Percentiles rank a stretch among this genome's conserved stretches.
Conservation (phyloP, 1,284 basidiomycete species). For the Pholiota adiposa region DNA sequence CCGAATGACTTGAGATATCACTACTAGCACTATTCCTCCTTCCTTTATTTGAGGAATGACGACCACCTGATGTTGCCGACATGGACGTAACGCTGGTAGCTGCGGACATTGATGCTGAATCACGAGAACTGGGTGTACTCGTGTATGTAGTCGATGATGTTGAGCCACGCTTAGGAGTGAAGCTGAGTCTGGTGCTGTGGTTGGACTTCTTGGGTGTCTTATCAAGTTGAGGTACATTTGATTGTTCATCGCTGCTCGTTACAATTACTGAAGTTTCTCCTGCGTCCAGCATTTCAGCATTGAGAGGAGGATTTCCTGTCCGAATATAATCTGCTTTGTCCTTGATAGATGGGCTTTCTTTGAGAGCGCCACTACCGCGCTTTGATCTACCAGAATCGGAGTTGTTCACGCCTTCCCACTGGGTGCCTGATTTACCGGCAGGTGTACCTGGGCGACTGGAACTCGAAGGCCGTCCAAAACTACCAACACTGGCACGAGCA, state of each 20-base stretch:
- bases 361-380: conserved; percentile 50
- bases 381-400: conserved; percentile 52
- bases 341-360: conserved; percentile 43
- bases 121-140: conserved; percentile 77
- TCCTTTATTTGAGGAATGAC: conserved; percentile 60
- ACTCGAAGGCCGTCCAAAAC: conserved; percentile 62
- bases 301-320: conserved; percentile 40
- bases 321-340: conserved; percentile 42
- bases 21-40: conserved; percentile 85
- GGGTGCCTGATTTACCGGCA: conserved; percentile 53
- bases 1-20: conserved; percentile 79
- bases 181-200: conserved; percentile 64
- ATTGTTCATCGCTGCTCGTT: conserved; percentile 59
- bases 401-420: conserved; percentile 67
- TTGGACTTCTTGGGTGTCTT: conserved; percentile 68
- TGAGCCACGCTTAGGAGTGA: conserved; percentile 84
- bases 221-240: conserved; percentile 48
- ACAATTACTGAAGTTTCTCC: conserved; percentile 25
- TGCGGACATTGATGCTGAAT: conserved; percentile 79
- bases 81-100: conserved; percentile 79
- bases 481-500: conserved; percentile 66
- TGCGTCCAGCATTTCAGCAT: conserved; percentile 33
- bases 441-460: conserved; percentile 81
- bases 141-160: conserved; percentile 86
- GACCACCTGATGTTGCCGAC: conserved; percentile 61